Percentiles rank a stretch among this genome's conserved stretches.
Conservation (phyloP, 2,329 filamentous ascomycete species). For the Exophiala aquamarina region DNA sequence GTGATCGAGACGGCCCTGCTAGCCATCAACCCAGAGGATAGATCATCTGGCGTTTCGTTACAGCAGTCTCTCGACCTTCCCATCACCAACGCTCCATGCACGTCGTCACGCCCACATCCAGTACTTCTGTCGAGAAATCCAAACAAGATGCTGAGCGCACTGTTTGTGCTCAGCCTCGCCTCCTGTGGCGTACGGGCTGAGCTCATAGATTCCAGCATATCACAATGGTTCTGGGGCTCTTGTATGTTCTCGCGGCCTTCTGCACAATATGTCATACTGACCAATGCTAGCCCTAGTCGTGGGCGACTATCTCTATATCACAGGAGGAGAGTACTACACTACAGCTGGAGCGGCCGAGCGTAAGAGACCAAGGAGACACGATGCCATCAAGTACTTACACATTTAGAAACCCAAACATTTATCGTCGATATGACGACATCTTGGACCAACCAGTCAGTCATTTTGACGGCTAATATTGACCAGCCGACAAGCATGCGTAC, state of each 20-base stretch:
- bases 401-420: constrained; percentile 10
- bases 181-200: neutral
- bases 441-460: constrained; percentile 18
- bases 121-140: neutral
- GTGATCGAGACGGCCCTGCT: too few species aligned
- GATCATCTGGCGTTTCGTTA: too few species aligned
- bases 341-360: neutral
- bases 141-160: constrained; percentile 8
- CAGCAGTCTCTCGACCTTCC: too few species aligned
- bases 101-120: too few species aligned
- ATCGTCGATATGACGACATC: constrained; percentile 16
- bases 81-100: too few species aligned
- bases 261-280: neutral
- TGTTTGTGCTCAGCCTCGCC: constrained; percentile 8
- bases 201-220: constrained; percentile 1
- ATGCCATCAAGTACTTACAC: neutral
- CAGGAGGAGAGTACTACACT: constrained; percentile 16
- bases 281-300: constrained; percentile 7
- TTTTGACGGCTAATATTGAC: neutral
- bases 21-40: too few species aligned
- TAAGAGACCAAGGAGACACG: neutral
- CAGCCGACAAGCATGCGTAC: constrained; percentile 5
- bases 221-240: constrained; percentile 15
- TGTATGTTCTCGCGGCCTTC: neutral
- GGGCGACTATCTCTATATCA: constrained; percentile 13